Evolutionary conservation across 257 asterid species (phyloP), one percentile per base, ranked within the genome.

Genomic region (Scutellaria minor): DNA sequence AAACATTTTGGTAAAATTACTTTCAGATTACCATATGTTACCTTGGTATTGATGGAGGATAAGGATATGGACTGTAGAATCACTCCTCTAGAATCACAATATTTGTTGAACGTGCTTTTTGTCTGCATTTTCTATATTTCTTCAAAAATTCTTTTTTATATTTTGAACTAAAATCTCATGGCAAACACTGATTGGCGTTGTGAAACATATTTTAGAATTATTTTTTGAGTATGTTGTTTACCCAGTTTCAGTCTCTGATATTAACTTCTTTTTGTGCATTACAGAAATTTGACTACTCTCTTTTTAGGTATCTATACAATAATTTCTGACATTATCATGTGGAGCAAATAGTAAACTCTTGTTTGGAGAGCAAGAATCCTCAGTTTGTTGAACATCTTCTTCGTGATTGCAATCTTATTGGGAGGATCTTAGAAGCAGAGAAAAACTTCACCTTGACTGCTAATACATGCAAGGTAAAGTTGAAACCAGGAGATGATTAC

Each of bases 291-390:
- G 69, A 56, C 65, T 70, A 56, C 22, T 68, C 60, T 51, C 40
- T 52, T 35, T 66, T 77, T 66, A 77, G 96, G 91, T 92, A 89
- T 76, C 96, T 96, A 27, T 92, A 76, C 90, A 90, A 92, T 78
- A 92, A 90, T 78, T 90, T 92, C 82, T 82, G 90, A 86, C 98
- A 92, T 80, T 89, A 88, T 75, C 87, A 90, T 46, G 95, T 88
- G 72, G 96, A 90, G 67, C 88, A 81, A 31, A 83, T 90, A 40
- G 69, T 88, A 69, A 55, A 68, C 35, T 85, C 97, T 81, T 90
- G 97, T 88, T 78, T 92, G 75, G 96, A 84, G 81, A 85, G 96
- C 85, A 90, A 83, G 81, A 85, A 88, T 61, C 40, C 87, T 77
- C 80, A 75, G 83, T 84, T 87, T 79, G 87, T 87, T 73, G 91